A percentile compares a stretch with the other conserved stretches of the same genome.
Conservation (phyloP, 2,329 filamentous ascomycete genomes). For the Coniella lustricola region DNA sequence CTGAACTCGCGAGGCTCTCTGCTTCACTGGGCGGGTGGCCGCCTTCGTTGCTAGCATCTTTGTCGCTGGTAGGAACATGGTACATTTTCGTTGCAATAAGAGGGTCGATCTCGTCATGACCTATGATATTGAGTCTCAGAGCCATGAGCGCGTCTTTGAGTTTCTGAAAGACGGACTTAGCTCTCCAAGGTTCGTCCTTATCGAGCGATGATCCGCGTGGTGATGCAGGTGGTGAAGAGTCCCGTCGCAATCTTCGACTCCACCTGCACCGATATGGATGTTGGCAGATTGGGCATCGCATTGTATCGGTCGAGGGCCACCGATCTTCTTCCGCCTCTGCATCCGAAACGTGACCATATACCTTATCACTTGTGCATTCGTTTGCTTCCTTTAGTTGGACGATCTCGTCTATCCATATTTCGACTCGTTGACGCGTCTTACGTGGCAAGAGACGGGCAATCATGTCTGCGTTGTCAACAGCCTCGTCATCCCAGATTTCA, state of each 20-base stretch:
- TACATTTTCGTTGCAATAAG: slow-evolving; percentile 15
- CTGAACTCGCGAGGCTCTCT: background rate
- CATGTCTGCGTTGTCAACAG: too few species aligned
- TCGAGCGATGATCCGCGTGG: too few species aligned
- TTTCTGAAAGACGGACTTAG: background rate
- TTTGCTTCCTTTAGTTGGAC: background rate
- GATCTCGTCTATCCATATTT: slow-evolving; percentile 11
- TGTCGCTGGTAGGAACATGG: slow-evolving; percentile 12
- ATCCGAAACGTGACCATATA: slow-evolving; percentile 5
- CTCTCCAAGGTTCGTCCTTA: background rate
- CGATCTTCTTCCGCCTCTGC: too few species aligned
- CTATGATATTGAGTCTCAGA: background rate
- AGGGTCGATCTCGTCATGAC: background rate
- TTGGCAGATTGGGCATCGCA: too few species aligned
- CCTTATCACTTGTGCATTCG: slow-evolving; percentile 1
- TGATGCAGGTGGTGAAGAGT: background rate
- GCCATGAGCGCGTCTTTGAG: slow-evolving; percentile 1
- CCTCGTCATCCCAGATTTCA: too few species aligned
- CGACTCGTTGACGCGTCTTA: slow-evolving; percentile 6
- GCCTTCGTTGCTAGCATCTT: slow-evolving; percentile 3
- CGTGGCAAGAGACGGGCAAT: slow-evolving; percentile 6
- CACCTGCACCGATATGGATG: too few species aligned
- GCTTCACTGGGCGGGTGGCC: slow-evolving; percentile 6
- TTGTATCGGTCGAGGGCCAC: too few species aligned
- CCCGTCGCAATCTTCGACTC: too few species aligned